A percentile compares a stretch with the other conserved stretches of the same genome.
phyloP scores from a whole-genome alignment of 257 asterid genomes.

The Fraxinus americana region DNA sequence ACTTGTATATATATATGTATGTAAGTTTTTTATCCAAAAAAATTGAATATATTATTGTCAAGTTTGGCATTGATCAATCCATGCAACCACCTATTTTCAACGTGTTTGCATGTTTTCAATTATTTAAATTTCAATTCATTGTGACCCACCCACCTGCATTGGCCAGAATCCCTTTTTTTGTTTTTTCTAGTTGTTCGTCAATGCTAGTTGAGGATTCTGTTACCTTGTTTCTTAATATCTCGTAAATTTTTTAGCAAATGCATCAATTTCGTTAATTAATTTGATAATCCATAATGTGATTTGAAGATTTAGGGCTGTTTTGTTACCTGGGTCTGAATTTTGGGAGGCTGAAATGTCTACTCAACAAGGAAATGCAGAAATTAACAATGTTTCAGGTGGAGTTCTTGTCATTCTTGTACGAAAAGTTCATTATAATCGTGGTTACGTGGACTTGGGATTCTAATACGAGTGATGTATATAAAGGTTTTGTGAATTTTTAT shows the following conservation, averaged over 20 bases:
- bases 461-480: neutral
- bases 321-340: constrained; percentile 20
- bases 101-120: constrained; percentile 37
- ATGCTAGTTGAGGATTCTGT: constrained; percentile 12
- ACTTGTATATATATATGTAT: neutral
- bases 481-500: neutral
- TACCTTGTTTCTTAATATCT: neutral
- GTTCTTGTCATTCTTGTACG: neutral
- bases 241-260: constrained; percentile 6
- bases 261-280: neutral
- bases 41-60: constrained; percentile 15
- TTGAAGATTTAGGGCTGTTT: constrained; percentile 26
- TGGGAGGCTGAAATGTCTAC: constrained; percentile 28
- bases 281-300: constrained; percentile 14
- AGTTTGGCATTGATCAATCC: constrained; percentile 30
- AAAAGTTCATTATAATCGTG: neutral
- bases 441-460: neutral
- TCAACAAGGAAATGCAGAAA: constrained; percentile 28
- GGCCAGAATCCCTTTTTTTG: constrained; percentile 11
- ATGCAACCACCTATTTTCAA: constrained; percentile 46
- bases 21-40: neutral
- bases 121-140: constrained; percentile 17
- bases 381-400: constrained; percentile 30
- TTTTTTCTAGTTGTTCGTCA: neutral
- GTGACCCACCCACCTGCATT: constrained; percentile 26